phyloP scores from a whole-genome alignment of 2,329 filamentous ascomycete genomes.

The Sporothrix brasiliensis region DNA sequence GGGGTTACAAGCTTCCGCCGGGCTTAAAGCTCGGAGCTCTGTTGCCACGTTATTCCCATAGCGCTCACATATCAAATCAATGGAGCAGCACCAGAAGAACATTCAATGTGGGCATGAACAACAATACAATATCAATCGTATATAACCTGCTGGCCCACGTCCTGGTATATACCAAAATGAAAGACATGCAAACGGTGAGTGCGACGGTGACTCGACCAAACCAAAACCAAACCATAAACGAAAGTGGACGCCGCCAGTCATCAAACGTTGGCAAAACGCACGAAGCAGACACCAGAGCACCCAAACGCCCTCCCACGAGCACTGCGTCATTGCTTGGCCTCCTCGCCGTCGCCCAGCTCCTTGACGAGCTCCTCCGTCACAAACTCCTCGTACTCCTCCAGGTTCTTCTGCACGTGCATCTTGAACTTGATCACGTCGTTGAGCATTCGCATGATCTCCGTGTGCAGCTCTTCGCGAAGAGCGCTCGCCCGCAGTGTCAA shows the following conservation, averaged over 20 bases:
- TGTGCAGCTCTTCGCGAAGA: constrained; percentile 95
- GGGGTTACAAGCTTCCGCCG: neutral
- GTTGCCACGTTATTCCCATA: neutral
- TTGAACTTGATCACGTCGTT: constrained; percentile 99
- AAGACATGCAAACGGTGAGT: neutral
- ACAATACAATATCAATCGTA: neutral
- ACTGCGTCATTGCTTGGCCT: neutral
- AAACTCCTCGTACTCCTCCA: constrained; percentile 94
- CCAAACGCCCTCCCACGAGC: neutral
- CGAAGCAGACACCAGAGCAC: neutral
- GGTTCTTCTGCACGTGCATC: constrained; percentile 87
- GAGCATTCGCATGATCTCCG: constrained; percentile 91
- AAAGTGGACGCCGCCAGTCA: constrained; percentile 15
- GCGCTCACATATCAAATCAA: neutral
- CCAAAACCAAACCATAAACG: neutral
- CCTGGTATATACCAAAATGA: constrained; percentile 20
- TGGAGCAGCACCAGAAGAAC: neutral
- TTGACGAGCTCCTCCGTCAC: constrained; percentile 91
- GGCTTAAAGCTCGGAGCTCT: neutral
- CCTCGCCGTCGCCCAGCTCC: constrained; percentile 62
- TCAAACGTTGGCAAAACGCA: constrained; percentile 13
- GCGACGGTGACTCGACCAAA: constrained; percentile 4
- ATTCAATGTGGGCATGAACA: neutral
- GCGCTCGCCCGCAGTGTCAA: constrained; percentile 80
- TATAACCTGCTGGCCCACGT: constrained; percentile 19